Percentiles rank a stretch among this genome's conserved stretches.
Evolutionary conservation across 768 basidiomycete genomes (phyloP).

Genomic region (Lentinula detonsa): DNA sequence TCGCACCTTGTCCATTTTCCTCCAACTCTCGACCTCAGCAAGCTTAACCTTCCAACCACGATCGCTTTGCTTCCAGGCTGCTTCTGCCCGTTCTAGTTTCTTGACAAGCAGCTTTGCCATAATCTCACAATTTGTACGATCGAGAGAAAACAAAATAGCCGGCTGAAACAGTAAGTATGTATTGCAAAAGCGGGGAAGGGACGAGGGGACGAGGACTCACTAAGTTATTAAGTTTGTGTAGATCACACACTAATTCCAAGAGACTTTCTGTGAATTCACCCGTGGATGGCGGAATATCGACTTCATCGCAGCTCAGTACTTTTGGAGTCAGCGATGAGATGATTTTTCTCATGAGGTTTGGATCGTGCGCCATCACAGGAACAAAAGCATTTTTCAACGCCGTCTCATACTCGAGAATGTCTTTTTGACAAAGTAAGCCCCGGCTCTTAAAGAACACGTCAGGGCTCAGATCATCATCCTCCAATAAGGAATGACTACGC

Average conservation of each 20-base stretch:
- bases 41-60: constrained; percentile 47
- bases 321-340: not conserved
- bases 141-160: constrained; percentile 64
- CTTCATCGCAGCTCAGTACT: not conserved
- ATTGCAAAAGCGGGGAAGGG: not conserved
- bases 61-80: constrained; percentile 38
- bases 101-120: constrained; percentile 34
- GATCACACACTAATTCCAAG: not conserved
- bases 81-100: constrained; percentile 37
- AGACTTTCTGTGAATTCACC: not conserved
- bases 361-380: constrained; percentile 16
- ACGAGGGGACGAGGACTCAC: not conserved
- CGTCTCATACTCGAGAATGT: constrained; percentile 54
- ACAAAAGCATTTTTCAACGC: constrained; percentile 39
- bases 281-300: not conserved
- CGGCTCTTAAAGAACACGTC: constrained; percentile 34
- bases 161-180: constrained; percentile 30
- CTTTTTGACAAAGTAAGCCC: constrained; percentile 47
- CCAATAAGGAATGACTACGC: constrained; percentile 12
- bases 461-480: constrained; percentile 32
- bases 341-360: not conserved
- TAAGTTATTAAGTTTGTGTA: not conserved
- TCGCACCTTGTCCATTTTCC: constrained; percentile 38
- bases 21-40: constrained; percentile 45
- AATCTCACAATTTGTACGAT: constrained; percentile 52